phyloP scores from a whole-genome alignment of 169 alveolate genomes.

The Plasmodium knowlesi region DNA sequence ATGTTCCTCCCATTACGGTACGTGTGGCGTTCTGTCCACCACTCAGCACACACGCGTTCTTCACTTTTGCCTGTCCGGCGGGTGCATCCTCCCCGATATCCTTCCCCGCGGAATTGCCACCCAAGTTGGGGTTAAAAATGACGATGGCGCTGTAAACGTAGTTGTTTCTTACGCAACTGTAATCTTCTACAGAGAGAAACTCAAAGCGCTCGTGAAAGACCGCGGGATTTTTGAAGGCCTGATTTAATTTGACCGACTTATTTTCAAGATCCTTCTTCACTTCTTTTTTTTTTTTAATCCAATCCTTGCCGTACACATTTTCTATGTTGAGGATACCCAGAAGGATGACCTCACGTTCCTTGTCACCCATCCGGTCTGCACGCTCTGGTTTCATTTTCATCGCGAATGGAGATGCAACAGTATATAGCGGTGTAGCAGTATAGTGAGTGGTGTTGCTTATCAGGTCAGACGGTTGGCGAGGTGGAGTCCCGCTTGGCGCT shows the following conservation, averaged over 20 bases:
- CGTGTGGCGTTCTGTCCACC: background rate
- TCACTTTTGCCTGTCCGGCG: background rate
- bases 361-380: slow-evolving; percentile 5
- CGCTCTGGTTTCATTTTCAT: background rate
- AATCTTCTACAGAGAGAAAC: slow-evolving; percentile 32
- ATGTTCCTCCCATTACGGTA: background rate
- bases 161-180: slow-evolving; percentile 40
- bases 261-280: slow-evolving; percentile 41
- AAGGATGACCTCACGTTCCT: slow-evolving; percentile 47
- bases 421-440: background rate
- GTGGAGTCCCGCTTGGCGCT: background rate
- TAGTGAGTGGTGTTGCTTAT: background rate
- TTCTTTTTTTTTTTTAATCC: slow-evolving; percentile 32
- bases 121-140: slow-evolving; percentile 33
- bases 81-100: background rate
- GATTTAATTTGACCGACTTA: slow-evolving; percentile 30
- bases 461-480: background rate
- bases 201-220: slow-evolving; percentile 54
- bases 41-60: background rate
- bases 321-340: slow-evolving; percentile 41
- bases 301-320: slow-evolving; percentile 37
- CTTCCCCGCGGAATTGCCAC: background rate
- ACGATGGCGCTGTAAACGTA: slow-evolving; percentile 62
- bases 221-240: slow-evolving; percentile 33
- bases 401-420: background rate